These are phyloP conservation scores for Primulina huaijiensis DNA, from an alignment of 257 asterid genomes.

Conservation along the genomic window DNA sequence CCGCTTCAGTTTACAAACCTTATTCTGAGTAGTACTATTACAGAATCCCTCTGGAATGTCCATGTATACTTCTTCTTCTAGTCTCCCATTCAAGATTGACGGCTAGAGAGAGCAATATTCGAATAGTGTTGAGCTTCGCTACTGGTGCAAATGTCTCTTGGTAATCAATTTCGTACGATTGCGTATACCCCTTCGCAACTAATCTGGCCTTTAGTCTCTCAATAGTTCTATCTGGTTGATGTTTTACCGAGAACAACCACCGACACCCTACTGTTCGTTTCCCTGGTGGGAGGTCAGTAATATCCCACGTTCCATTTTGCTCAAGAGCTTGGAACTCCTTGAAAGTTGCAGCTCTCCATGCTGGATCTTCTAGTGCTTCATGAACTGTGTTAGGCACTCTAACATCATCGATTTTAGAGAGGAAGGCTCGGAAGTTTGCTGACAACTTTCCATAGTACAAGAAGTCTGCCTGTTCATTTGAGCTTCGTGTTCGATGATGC, in stretches of 20 bases:
- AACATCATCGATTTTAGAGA: neutral
- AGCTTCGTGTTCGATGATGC: neutral
- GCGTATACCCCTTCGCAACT: neutral
- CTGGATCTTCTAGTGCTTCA: neutral
- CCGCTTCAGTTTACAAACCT: neutral
- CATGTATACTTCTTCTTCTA: neutral
- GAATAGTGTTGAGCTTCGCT: neutral
- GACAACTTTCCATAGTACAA: neutral
- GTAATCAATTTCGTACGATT: neutral
- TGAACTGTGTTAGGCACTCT: neutral
- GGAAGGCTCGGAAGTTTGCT: neutral
- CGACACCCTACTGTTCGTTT: neutral
- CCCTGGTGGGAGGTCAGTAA: no score
- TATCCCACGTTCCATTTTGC: no score
- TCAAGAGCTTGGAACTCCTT: neutral
- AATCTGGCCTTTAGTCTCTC: neutral
- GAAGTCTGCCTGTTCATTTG: no score
- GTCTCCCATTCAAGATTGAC: neutral
- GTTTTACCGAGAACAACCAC: neutral
- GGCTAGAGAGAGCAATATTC: no score
- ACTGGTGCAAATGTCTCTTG: neutral
- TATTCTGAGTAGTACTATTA: neutral
- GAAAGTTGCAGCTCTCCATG: neutral
- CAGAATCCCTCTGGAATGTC: neutral
- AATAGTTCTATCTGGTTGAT: neutral